Evolutionary conservation across 306 rosid genomes (phyloP), one percentile per base, ranked within the genome.

Genomic region (Myrica gale): DNA sequence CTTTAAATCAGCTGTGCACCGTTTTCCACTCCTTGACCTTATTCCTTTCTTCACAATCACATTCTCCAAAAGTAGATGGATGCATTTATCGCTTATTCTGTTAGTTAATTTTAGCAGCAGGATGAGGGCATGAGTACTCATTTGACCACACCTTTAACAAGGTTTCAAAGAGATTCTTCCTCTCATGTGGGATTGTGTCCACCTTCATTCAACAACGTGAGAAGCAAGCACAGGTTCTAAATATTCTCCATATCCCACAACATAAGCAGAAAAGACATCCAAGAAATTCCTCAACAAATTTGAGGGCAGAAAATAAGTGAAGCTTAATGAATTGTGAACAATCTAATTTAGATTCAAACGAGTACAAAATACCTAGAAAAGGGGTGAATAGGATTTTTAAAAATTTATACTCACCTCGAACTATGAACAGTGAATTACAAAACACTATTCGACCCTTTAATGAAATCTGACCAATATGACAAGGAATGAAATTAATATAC

Each of bases 141-240:
- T 32, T 32, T 2, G 37, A 32, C 37, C 37, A 32, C 37, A 32
- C 3, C 37, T 32, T 32, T 62, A 43, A 72, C 41, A 52, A 62
- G 19, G 66, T 53, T 61, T 20, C 52, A 39, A 13, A 37, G 46
- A 58, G 72, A 21, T 21, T 71, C 72, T 20, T 11, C 26, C 26
- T 23, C 1, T 23, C 51, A 8, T 5, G 42, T 4, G 70, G 46
- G 42, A 66, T 66, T 66, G 32, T 17, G 70, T 9, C 50, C 70
- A 42, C 26, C 70, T 56, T 13, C 19, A 17, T 20, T 55, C 67
- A 20, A 8, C 37, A 61, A 80, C 9, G 77, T 69, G 68, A 60
- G 41, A 69, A 75, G 45, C 69, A 70, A 13, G 73, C 84, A 70
- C 46, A 21, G 63, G 46, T 26, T 51, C 67, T 20, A 48, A 44